Base-by-base conservation (phyloP, 2,329 filamentous ascomycete genomes). In the Tothia fuscella region DNA sequence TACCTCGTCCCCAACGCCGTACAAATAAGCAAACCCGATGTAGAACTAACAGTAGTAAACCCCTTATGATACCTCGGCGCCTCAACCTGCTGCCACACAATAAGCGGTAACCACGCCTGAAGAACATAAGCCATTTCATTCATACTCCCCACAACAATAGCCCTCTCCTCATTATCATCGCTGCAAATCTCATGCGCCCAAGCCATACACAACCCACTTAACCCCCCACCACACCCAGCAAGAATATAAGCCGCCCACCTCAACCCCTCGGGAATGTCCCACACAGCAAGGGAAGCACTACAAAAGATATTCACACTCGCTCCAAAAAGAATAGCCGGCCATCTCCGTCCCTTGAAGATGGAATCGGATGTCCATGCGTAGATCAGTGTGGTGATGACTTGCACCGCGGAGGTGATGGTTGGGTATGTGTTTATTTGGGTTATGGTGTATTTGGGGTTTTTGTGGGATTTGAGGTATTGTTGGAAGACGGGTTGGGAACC, bases 111-210 rank as follows among this genome's bases (percentile, higher is more conserved):
- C 78, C 78, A 83, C 0, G 78, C 75, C 51, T 82, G 77, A 32
- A 84, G 58, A 1, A 81, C 76, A 46, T 82, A 81, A 0, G 77
- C 78, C 61, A 82, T 70, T 52, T 79, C 71, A 46, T 82, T 83
- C 75, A 82, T 82, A 13, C 66, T 60, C 0, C 67, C 78, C 1
- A 78, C 69, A 1, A 82, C 76, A 3, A 84, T 61, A 0, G 79
- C 77, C 7, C 78, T 63, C 58, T 82, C 78, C 55, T 83, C 78
- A 42, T 77, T 73, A 35, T 78, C 67, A 3, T 59, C 58, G 3
- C 66, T 60, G 45, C 70, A 74, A 16, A 74, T 71, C 46, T 74
- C 71, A 41, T 73, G 67, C 0, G 67, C 64, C 69, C 70, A 73
- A 6, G 70, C 68, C 57, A 71, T 68, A 46, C 60, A 64, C 3